Evolutionary conservation across 2,329 filamentous ascomycete species (phyloP).

Genomic region (Decorospora gaudefroyi): DNA sequence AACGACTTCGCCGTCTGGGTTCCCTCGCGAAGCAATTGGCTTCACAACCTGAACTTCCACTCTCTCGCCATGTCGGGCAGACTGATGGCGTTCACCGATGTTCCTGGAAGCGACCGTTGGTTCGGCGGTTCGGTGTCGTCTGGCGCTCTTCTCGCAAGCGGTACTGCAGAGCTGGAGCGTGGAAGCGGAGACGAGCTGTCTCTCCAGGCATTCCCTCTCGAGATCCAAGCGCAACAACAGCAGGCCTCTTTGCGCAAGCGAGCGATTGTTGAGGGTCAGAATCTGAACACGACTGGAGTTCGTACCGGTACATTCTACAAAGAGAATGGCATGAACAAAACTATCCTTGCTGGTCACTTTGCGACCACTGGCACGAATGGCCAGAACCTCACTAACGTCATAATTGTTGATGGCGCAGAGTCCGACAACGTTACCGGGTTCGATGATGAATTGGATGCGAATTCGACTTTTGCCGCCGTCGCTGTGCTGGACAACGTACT

Average conservation of each 20-base stretch:
- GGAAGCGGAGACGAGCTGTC: constrained; percentile 32
- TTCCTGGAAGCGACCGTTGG: constrained; percentile 64
- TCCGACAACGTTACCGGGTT: constrained; percentile 71
- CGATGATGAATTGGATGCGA: constrained; percentile 65
- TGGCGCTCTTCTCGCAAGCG: constrained; percentile 71
- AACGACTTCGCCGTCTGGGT: constrained; percentile 91
- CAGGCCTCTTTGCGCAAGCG: constrained; percentile 48
- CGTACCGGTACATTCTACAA: constrained; percentile 78
- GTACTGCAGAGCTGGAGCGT: constrained; percentile 71
- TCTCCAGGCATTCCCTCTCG: constrained; percentile 53
- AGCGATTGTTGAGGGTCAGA: constrained; percentile 50
- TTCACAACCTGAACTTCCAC: constrained; percentile 71
- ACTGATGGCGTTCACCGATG: constrained; percentile 70
- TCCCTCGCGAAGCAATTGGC: constrained; percentile 81
- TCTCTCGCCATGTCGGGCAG: constrained; percentile 71
- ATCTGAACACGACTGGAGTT: constrained; percentile 66
- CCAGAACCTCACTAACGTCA: constrained; percentile 74
- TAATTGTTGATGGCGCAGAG: constrained; percentile 78
- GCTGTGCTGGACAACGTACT: constrained; percentile 58
- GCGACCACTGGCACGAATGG: constrained; percentile 69
- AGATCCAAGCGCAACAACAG: constrained; percentile 33
- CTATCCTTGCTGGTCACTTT: constrained; percentile 87
- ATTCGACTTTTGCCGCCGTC: constrained; percentile 76
- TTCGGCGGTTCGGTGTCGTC: constrained; percentile 85
- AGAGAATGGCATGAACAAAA: constrained; percentile 72